Base-by-base conservation (phyloP, 176 grass and related monocot species). In the Eleusine coracana region DNA sequence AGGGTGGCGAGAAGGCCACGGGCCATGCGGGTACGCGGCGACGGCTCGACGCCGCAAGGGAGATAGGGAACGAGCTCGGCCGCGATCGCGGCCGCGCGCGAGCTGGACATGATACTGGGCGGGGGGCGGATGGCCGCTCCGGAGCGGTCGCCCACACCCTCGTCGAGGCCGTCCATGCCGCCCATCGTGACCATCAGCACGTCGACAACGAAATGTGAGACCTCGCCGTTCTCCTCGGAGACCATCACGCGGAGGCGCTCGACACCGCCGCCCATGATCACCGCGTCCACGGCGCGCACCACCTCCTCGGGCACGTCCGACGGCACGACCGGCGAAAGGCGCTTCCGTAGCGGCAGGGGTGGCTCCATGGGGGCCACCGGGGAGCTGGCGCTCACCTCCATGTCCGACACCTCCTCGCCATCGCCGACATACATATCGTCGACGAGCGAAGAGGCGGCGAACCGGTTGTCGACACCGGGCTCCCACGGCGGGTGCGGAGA, bases 151-250 rank as follows among this genome's bases (percentile, higher is more conserved):
- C 78, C 80, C n/a, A 54, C 58, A 20, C 67, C 84, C 71, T 98
- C 91, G 80, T 98, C 96, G 41, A 98, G 76, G 48, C 91, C 91
- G 82, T 98, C 93, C 5, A 92, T 85, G 38, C 93, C 91, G 48
- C 96, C 96, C 91, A 98, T 98, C 16, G 96, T 98, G 78, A 86
- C 40, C 37, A 98, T 92, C 76, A 98, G 91, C 85, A 92, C 93
- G 73, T 98, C 96, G 39, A 98, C 96, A 67, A 98, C 84, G 52
- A 90, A 93, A 86, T 90, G 92, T 21, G 93, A 87, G 49, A 92
- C 83, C 68, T 86, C 86, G 12, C 80, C 88, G 73, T 85, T 39
- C 63, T 91, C 86, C 16, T 89, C 79, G 28, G 89, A 96, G 21
- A 91, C 91, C 85, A 98, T 87, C 55, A 69, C 85, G 25, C 89